Evolutionary conservation across 441 rosid genomes (phyloP), one percentile per base, ranked within the genome.

Genomic region (Euphorbia celastroides): DNA sequence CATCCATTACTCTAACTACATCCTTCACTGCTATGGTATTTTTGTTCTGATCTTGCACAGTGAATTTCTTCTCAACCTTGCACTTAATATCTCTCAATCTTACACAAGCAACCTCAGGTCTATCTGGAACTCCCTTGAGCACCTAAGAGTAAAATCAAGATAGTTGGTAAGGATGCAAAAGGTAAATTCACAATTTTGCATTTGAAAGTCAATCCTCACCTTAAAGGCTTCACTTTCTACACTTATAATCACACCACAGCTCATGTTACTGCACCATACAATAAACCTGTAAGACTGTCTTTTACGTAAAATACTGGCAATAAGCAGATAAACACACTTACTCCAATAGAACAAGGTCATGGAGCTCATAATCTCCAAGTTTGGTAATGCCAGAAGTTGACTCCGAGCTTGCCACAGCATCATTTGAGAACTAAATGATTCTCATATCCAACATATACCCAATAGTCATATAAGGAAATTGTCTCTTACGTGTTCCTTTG

Each of bases 151-250:
- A n/a, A 60, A 38, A 71, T 27, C n/a, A 57, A 27, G 13, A 57
- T 30, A 22, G 20, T 22, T 67, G 14, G 60, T 23, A 64, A 61
- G 50, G 27, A 68, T 16, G 5, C n/a, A 46, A 65, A 19, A 20
- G 19, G 13, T 11, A 11, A 42, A 42, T 51, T 34, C 38, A 34
- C 38, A 34, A 34, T 34, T 34, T 34, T 34, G 38, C 9, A 34
- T 28, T 30, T 56, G 28, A 65, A 41, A 66, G 31, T 27, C 56
- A 64, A 25, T 26, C 69, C 63, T 68, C 55, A 90, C 98, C 95
- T 90, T 95, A 82, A 92, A 88, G 31, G 90, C 98, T 84, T 95
- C 99, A 71, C 84, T 92, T 81, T 95, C 99, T 38, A 95, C 96
- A 61, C 98, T 92, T 69, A 95, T 95, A 50, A 92, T 87, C 55